Evolutionary conservation across 2,329 filamentous ascomycete genomes (phyloP), one percentile per base, ranked within the genome.

Genomic region (Pseudogymnoascus pannorum): DNA sequence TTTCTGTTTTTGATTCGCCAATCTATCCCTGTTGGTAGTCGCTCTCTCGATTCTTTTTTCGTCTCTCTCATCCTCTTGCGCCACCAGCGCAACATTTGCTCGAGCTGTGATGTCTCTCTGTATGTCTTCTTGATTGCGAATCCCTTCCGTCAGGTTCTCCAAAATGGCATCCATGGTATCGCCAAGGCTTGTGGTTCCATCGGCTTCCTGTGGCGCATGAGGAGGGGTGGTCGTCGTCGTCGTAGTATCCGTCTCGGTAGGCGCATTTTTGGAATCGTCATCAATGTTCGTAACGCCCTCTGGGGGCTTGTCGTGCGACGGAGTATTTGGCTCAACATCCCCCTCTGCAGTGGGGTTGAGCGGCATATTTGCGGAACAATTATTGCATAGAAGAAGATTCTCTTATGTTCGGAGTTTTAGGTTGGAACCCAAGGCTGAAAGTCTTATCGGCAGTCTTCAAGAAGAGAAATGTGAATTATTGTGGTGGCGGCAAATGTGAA

Each of bases 81-180:
- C 83, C 48, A 81, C 81, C 61, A 87, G 72, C 0, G 80, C 82
- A 16, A 80, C 76, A 60, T 81, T 85, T 3, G 84, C 85, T 66
- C 87, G 81, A 14, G 79, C 72, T 1, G 83, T 83, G 65, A 97
- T 95, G 70, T 96, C 92, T 64, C 91, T 83, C 74, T 97, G 93
- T 18, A 97, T 77, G 63, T 97, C 92, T 76, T 92, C 87, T 73
- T 97, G 93, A 69, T 96, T 86, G 62, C 91, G 86, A 20, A 94
- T 85, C 62, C 87, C 81, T 59, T 86, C 82, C 4, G 87, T 86
- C 40, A 92, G 76, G 44, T 81, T 81, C 62, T 80, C 78, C 26
- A 92, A 76, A 18, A 54, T 54, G 2, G 26, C 16, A 31, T 54
- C 48, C 48, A 82, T 81, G 59, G 7, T 54, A 18, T 54, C 48